Evolutionary conservation across 1,284 basidiomycete genomes (phyloP), one percentile per base, ranked within the genome.

Genomic region (Tilletia setariae): DNA sequence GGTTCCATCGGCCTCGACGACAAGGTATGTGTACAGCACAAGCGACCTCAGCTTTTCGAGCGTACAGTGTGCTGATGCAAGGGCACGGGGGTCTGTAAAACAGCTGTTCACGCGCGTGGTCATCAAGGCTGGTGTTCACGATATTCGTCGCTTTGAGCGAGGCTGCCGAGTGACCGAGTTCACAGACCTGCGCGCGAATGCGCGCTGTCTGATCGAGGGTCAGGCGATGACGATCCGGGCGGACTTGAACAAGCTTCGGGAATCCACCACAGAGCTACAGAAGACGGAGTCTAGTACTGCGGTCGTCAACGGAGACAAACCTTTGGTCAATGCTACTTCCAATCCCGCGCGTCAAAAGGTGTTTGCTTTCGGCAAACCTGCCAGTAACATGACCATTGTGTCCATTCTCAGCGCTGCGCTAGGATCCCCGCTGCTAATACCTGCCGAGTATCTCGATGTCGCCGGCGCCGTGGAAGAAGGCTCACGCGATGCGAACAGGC

Each of bases 91-190:
- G n/a, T n/a, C n/a, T n/a, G n/a, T n/a, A n/a, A n/a, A n/a, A n/a
- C 51, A 53, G 56, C 56, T 61, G 15, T 61, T 61, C 56, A 61
- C 56, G 15, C 56, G 56, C 28, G 56, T 61, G 8, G 32, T 61
- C 16, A 61, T 25, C 28, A 61, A 2, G 28, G 11, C 19, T 16
- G 56, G 56, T 30, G 35, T 61, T 21, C 56, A 61, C 16, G 67
- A 61, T 25, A 28, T 65, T 28, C n/a, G 42, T 23, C 49, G 68
- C 19, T 70, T 35, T 40, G 68, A 70, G 42, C 32, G 43, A 30
- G 68, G 68, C 21, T 67, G 63, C 23, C 51, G 66, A 1, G 68
- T 70, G 16, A 35, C 56, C 32, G 68, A 70, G 32, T 70, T 67
- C 40, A 25, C 42, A 4, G 65, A 70, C 53, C 32, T 67, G 23